Percentiles rank a stretch among this genome's conserved stretches.
Evolutionary conservation across 257 asterid genomes (phyloP).

Genomic region (Penstemon davidsonii): DNA sequence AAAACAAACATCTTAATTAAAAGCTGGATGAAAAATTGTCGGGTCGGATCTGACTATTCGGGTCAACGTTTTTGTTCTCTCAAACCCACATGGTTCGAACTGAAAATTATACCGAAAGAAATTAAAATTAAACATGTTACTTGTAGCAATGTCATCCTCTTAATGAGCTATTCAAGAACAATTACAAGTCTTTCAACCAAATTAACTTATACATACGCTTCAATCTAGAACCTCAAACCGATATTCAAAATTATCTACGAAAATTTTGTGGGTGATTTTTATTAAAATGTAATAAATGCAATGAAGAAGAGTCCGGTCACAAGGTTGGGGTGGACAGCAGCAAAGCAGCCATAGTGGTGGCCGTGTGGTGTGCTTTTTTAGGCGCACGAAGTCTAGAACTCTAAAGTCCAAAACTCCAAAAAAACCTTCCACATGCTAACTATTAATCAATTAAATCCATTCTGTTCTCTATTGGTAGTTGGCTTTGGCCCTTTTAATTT

Average conservation of each 20-base stretch:
- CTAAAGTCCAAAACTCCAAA: conserved; percentile 28
- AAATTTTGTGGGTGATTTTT: background rate
- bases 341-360: background rate
- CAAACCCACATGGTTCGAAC: no score
- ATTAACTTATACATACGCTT: background rate
- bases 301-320: background rate
- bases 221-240: no score
- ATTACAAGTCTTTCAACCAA: no score
- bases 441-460: conserved; percentile 23
- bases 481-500: conserved; percentile 26
- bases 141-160: background rate
- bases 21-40: no score
- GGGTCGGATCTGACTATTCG: no score
- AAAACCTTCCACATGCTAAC: conserved; percentile 47
- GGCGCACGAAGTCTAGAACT: conserved; percentile 27
- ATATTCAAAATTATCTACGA: background rate
- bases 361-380: conserved; percentile 4
- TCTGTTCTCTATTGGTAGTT: conserved; percentile 40
- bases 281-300: background rate
- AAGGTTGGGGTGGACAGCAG: background rate
- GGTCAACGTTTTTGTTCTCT: no score
- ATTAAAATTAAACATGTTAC: no score
- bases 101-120: no score
- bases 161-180: no score
- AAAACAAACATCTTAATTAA: no score